Evolutionary conservation across 495 filamentous ascomycete genomes (phyloP).

Genomic region (Chaetomium cochliodes): DNA sequence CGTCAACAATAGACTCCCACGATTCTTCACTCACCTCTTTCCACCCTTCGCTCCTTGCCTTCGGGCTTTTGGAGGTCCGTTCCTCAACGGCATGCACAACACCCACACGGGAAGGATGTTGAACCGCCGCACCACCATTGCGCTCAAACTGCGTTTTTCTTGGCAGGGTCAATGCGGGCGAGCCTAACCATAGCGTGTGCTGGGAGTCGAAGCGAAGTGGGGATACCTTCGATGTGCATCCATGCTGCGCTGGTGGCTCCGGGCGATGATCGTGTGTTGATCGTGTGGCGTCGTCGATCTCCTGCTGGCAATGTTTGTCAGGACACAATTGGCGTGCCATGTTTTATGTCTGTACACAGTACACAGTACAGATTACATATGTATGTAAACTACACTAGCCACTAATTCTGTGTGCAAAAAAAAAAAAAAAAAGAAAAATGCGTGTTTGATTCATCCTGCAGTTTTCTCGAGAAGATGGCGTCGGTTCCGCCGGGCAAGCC

Average conservation of each 20-base stretch:
- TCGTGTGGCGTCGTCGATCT: not conserved
- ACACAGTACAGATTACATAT: not conserved
- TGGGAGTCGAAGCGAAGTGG: too few species aligned
- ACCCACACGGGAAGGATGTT: not conserved
- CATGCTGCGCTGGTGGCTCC: not conserved
- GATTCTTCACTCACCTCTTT: not conserved
- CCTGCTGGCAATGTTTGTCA: not conserved
- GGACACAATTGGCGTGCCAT: not conserved
- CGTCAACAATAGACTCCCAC: slow-evolving; percentile 1
- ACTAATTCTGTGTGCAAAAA: not conserved
- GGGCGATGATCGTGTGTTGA: not conserved
- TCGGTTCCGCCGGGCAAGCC: not conserved
- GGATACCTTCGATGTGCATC: too few species aligned
- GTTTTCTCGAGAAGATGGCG: not conserved
- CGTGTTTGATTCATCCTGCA: not conserved
- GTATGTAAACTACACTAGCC: not conserved
- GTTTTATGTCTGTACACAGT: not conserved
- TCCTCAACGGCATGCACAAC: too few species aligned
- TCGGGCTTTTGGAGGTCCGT: too few species aligned
- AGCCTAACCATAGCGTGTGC: not conserved
- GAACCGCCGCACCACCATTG: not conserved
- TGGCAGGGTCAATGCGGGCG: slow-evolving; percentile 9
- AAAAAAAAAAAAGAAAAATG: too few species aligned
- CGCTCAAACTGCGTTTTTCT: not conserved
- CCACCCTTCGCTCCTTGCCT: too few species aligned